phyloP scores from a whole-genome alignment of 2,329 filamentous ascomycete genomes.

The Rhynchosporium agropyri region DNA sequence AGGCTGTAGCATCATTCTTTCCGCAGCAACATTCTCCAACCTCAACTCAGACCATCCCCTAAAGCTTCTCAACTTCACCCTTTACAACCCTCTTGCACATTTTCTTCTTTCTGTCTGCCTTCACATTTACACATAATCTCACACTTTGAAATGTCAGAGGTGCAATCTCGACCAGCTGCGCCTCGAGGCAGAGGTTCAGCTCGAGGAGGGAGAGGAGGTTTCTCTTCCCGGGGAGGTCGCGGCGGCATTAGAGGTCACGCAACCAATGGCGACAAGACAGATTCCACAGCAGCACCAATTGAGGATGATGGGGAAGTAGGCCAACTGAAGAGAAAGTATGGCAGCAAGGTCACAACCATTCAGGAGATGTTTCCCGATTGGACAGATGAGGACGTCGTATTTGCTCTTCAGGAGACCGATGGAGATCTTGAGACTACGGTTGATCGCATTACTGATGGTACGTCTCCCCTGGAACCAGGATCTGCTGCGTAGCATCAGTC shows the following conservation, averaged over 20 bases:
- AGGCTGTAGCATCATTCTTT: conserved; percentile 28
- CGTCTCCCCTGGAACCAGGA: conserved; percentile 29
- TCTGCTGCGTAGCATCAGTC: not conserved
- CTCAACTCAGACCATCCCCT: conserved; percentile 9
- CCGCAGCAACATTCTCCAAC: not conserved
- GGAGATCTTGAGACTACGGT: conserved; percentile 76
- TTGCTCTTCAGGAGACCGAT: conserved; percentile 85
- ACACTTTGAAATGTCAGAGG: conserved; percentile 77
- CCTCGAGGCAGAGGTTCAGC: conserved; percentile 87
- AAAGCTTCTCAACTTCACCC: conserved; percentile 23
- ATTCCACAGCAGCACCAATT: conserved; percentile 60
- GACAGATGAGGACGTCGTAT: conserved; percentile 93
- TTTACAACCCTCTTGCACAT: conserved; percentile 22
- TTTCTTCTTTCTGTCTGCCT: conserved; percentile 31
- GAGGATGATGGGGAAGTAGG: conserved; percentile 89
- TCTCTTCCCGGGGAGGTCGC: conserved; percentile 69
- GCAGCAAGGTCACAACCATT: conserved; percentile 75
- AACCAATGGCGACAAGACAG: conserved; percentile 73
- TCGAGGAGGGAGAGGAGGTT: conserved; percentile 81
- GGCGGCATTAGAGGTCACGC: conserved; percentile 62
- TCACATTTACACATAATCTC: conserved; percentile 31
- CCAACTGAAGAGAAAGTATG: conserved; percentile 88
- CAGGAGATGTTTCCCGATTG: conserved; percentile 94
- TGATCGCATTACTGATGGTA: conserved; percentile 80
- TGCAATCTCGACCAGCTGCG: conserved; percentile 80